Evolutionary conservation across 495 filamentous ascomycete genomes (phyloP), one percentile per base, ranked within the genome.

Genomic region (Aspergillus incahuasiensis): DNA sequence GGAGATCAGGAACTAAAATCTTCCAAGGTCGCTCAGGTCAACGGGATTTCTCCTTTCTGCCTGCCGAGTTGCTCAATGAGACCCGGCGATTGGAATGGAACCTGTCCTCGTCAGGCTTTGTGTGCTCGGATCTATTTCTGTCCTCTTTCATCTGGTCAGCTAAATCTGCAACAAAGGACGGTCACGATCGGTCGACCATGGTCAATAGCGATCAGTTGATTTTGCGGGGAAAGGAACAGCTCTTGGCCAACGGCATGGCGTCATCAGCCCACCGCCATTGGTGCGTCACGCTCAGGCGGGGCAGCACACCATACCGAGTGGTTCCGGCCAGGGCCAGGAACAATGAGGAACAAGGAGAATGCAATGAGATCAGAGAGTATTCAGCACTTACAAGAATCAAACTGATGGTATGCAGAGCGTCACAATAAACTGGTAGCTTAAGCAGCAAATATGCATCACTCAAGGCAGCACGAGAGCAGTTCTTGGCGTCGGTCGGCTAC

Each of bases 1-100:
- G 45, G 28, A 49, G 38, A 40, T 48, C 43, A 55, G 44, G 53
- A 39, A 48, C 53, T 39, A 30, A 35, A 35, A 6, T 35, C 32
- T 35, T 42, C 40, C 32, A 35, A 28, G 25, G 32, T 35, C 13
- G 32, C 32, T 28, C 25, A 28, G 8, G 25, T 8, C 13, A 11
- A 35, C 12, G 32, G 12, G 28, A 30, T 9, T 35, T 15, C 13
- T 12, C 9, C 13, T 35, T 12, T 35, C 32, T 35, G 32, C 32
- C 24, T 7, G 1, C 38, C n/a, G 5, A 24, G 22, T 16, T 6
- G 15, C 20, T 46, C 21, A 25, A 13, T 46, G 32, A 35, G 32
- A 11, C 6, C 12, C 8, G 13, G 12, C 6, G 12, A 35, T 35
- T 9, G 5, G 12, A 11, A 2, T 12, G 6, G 32, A 35, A 5